phyloP scores from a whole-genome alignment of 2,329 filamentous ascomycete genomes.

The Onygenales sp. region DNA sequence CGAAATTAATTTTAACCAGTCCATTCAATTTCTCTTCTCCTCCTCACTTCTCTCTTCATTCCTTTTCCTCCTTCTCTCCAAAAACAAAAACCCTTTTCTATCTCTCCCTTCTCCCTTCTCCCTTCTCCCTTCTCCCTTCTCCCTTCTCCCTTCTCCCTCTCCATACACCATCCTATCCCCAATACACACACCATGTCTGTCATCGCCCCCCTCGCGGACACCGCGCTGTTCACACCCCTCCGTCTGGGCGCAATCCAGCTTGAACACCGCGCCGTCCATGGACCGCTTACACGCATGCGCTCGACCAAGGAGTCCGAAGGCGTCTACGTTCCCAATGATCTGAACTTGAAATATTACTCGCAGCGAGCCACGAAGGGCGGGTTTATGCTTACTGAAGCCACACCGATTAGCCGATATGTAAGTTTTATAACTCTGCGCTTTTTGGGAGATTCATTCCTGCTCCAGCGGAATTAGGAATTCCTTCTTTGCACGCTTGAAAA shows the following conservation, averaged over 20 bases:
- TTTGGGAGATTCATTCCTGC: no score
- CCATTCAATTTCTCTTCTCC: no score
- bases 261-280: constrained; percentile 43
- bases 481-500: not conserved
- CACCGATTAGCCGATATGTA: constrained; percentile 30
- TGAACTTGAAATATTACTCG: constrained; percentile 43
- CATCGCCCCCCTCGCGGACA: not conserved
- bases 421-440: not conserved
- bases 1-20: no score
- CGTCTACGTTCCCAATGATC: constrained; percentile 37
- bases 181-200: not conserved
- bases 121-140: not conserved
- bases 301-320: constrained; percentile 26
- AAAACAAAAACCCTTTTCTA: not conserved
- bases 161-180: not conserved
- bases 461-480: no score
- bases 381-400: constrained; percentile 50
- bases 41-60: no score
- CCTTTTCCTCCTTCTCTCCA: no score
- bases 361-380: constrained; percentile 45
- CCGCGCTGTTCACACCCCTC: not conserved
- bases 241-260: constrained; percentile 32
- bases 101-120: not conserved
- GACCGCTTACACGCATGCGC: constrained; percentile 49
- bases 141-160: not conserved